These are phyloP conservation scores for Dillenia turbinata DNA, from an alignment of 164 flowering plant species.

Conservation along the genomic window DNA sequence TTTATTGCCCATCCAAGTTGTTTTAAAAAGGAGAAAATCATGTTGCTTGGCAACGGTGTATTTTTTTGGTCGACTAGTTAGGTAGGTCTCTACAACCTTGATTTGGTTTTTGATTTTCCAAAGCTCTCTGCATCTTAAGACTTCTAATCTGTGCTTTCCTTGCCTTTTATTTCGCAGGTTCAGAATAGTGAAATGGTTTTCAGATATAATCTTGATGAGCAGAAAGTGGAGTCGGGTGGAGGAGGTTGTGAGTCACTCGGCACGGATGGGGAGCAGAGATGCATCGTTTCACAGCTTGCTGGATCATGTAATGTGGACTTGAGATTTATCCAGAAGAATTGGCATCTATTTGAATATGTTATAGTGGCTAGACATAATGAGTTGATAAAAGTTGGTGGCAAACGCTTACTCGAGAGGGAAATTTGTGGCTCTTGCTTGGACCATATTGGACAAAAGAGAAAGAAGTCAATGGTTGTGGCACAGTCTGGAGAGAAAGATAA, in stretches of 20 bases:
- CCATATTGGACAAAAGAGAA: slow-evolving; percentile 12
- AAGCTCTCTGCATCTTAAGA: too few relatives aligned
- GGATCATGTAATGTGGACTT: slow-evolving; percentile 2
- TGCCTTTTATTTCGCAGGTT: too few relatives aligned
- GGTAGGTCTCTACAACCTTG: too few relatives aligned
- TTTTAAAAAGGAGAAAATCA: too few relatives aligned
- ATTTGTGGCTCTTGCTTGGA: slow-evolving; percentile 10
- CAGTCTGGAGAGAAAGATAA: slow-evolving; percentile 18
- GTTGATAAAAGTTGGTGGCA: slow-evolving; percentile 4
- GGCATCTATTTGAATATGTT: slow-evolving; percentile 14
- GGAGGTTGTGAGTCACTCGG: slow-evolving; percentile 6
- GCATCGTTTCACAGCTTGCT: slow-evolving; percentile 7
- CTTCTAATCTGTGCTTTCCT: too few relatives aligned
- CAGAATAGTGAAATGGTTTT: slow-evolving; percentile 12
- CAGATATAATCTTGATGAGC: slow-evolving; percentile 14
- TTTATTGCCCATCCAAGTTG: too few relatives aligned
- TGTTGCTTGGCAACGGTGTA: too few relatives aligned
- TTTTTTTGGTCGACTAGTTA: too few relatives aligned
- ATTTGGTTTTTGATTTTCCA: too few relatives aligned
- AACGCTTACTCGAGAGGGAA: slow-evolving; percentile 10
- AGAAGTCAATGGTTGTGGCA: slow-evolving; percentile 3
- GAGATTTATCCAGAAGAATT: slow-evolving; percentile 7
- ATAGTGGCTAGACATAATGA: slow-evolving; percentile 9
- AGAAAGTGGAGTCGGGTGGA: slow-evolving; percentile 8
- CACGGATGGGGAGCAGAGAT: slow-evolving; percentile 13